phyloP scores from a whole-genome alignment of 148 eudicot genomes.

The Diospyros lotus region DNA sequence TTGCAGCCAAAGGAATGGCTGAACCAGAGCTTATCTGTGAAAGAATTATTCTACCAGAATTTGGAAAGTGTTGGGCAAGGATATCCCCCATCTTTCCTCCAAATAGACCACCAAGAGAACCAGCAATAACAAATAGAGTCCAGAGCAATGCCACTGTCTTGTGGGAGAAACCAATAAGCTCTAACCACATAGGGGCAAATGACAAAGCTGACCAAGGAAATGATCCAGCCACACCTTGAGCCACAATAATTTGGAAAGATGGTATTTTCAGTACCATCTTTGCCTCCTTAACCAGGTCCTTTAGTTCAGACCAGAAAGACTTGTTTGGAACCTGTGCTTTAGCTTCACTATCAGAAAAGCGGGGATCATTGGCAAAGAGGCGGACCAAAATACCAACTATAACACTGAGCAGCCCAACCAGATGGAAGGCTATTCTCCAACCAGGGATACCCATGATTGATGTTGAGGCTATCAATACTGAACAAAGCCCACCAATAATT shows the following conservation, averaged over 20 bases:
- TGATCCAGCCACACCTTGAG: conserved; percentile 83
- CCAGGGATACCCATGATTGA: conserved; percentile 76
- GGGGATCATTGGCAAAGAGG: conserved; percentile 80
- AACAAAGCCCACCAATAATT: conserved; percentile 58
- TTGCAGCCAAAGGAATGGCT: conserved; percentile 74
- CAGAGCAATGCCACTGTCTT: conserved; percentile 55
- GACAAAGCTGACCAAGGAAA: conserved; percentile 85
- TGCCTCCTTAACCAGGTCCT: conserved; percentile 54
- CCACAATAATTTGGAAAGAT: conserved; percentile 72
- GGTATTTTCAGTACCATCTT: conserved; percentile 62
- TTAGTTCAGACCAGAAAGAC: conserved; percentile 42
- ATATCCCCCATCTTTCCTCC: conserved; percentile 87
- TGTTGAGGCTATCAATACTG: conserved; percentile 67
- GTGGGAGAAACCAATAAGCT: conserved; percentile 87
- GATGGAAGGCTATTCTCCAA: conserved; percentile 84
- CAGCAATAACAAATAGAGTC: conserved; percentile 55
- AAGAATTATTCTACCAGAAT: conserved; percentile 70
- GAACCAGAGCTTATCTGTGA: conserved; percentile 87
- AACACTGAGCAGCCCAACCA: conserved; percentile 66
- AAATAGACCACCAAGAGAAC: conserved; percentile 62
- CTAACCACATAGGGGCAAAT: conserved; percentile 87
- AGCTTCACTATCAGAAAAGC: conserved; percentile 22
- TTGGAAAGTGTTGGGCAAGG: conserved; percentile 53
- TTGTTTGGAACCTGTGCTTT: conserved; percentile 17
- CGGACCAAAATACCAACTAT: conserved; percentile 67